phyloP scores from a whole-genome alignment of 1,284 basidiomycete genomes.

The Ceratobasidium sp. region DNA sequence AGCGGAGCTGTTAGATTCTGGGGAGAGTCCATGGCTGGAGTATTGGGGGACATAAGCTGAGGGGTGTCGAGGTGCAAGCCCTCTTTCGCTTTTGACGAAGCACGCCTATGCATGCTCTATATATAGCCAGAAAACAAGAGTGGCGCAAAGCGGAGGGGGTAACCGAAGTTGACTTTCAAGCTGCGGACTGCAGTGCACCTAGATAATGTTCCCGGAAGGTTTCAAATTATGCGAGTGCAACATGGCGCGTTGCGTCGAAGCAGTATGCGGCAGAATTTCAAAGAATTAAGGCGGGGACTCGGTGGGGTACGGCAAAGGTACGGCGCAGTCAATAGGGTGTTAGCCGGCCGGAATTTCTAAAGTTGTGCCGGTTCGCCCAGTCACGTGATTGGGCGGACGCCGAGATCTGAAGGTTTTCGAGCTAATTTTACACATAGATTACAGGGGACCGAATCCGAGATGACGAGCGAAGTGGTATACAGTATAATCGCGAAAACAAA shows the following conservation, averaged over 20 bases:
- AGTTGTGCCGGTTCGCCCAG: not conserved
- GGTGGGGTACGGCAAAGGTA: not conserved
- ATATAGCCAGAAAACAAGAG: not conserved
- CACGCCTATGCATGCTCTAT: not conserved
- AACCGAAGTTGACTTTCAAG: not conserved
- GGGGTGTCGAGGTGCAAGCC: not conserved
- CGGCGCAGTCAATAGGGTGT: not conserved
- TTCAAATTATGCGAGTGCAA: not conserved
- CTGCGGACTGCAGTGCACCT: not conserved
- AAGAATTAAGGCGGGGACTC: not conserved
- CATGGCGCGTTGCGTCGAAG: not conserved
- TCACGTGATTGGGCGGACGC: not conserved
- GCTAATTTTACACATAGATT: too few relatives aligned
- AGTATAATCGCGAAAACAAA: too few relatives aligned
- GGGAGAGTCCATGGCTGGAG: not conserved
- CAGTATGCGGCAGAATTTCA: not conserved
- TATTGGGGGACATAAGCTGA: not conserved
- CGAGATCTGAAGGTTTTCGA: too few relatives aligned
- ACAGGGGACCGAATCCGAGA: too few relatives aligned
- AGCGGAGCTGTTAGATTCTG: not conserved
- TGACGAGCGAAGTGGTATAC: too few relatives aligned
- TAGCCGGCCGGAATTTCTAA: not conserved
- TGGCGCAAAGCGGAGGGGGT: not conserved
- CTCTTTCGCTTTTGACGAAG: not conserved
- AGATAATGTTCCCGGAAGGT: too few relatives aligned